Conservation (phyloP, 495 filamentous ascomycete species). For the Annulohypoxylon maeteangense region DNA sequence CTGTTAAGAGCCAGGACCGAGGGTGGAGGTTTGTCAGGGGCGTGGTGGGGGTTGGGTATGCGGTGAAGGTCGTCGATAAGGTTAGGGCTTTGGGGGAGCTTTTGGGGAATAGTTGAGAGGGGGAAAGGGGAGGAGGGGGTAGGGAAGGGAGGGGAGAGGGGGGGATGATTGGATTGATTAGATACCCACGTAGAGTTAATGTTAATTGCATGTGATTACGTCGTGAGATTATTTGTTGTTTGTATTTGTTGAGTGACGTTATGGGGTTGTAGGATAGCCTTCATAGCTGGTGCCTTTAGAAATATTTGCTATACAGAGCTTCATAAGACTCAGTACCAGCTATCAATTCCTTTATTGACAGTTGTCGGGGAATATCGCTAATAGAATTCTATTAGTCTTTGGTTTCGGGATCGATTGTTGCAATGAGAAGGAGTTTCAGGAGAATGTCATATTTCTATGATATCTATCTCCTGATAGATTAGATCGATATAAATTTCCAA, state of each 20-base stretch:
- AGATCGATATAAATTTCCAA: too few relatives aligned
- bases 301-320: too few relatives aligned
- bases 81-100: slow-evolving; percentile 53
- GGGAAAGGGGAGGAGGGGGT: neutral
- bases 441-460: too few relatives aligned
- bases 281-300: too few relatives aligned
- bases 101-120: slow-evolving; percentile 47
- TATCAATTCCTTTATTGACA: too few relatives aligned
- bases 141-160: neutral
- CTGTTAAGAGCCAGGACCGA: slow-evolving; percentile 66
- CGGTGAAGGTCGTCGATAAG: slow-evolving; percentile 51
- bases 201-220: slow-evolving; percentile 20
- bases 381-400: too few relatives aligned
- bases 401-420: too few relatives aligned
- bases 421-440: too few relatives aligned
- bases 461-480: too few relatives aligned
- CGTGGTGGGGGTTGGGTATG: slow-evolving; percentile 66
- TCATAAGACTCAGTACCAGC: too few relatives aligned
- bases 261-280: neutral
- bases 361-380: too few relatives aligned
- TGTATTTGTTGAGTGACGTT: neutral
- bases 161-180: slow-evolving; percentile 19
- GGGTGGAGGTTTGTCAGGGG: slow-evolving; percentile 68
- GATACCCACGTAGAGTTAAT: slow-evolving; percentile 36
- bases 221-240: neutral